phyloP scores from a whole-genome alignment of 371 early-diverging fungal genomes.

The Zychaea mexicana region DNA sequence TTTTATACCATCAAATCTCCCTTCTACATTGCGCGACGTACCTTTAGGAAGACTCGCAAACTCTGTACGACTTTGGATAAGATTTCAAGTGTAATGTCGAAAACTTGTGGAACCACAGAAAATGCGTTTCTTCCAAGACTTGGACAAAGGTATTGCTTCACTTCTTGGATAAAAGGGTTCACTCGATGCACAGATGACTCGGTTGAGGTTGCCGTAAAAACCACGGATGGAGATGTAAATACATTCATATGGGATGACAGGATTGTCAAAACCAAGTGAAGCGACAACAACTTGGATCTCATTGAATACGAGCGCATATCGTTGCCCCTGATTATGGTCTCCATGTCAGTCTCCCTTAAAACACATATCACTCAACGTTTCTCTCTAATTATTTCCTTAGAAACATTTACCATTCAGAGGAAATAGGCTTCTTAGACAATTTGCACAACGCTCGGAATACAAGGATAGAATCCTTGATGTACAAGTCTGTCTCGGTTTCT shows the following conservation, averaged over 20 bases:
- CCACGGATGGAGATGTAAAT: constrained; percentile 48
- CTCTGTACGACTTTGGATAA: constrained; percentile 76
- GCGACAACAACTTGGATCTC: constrained; percentile 66
- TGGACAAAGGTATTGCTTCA: constrained; percentile 85
- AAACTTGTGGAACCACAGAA: constrained; percentile 77
- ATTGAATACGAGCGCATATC: constrained; percentile 59
- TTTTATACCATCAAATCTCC: not conserved
- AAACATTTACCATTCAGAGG: constrained; percentile 48
- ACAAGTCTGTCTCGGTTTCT: constrained; percentile 51
- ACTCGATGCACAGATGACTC: constrained; percentile 23
- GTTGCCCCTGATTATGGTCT: no score
- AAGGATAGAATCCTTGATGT: constrained; percentile 80
- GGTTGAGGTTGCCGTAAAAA: constrained; percentile 28
- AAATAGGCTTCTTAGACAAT: constrained; percentile 76
- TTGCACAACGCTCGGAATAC: constrained; percentile 93
- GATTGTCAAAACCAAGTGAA: constrained; percentile 61
- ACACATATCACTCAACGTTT: not conserved
- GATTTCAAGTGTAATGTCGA: constrained; percentile 82
- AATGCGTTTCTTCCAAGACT: constrained; percentile 79
- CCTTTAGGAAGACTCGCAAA: constrained; percentile 73
- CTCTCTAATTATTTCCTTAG: no score
- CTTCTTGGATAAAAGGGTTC: constrained; percentile 75
- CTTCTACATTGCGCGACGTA: constrained; percentile 8
- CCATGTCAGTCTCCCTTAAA: no score
- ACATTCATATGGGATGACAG: constrained; percentile 61